Conservation (phyloP, 345 rosid genomes). For the Eucalyptus cloeziana region DNA sequence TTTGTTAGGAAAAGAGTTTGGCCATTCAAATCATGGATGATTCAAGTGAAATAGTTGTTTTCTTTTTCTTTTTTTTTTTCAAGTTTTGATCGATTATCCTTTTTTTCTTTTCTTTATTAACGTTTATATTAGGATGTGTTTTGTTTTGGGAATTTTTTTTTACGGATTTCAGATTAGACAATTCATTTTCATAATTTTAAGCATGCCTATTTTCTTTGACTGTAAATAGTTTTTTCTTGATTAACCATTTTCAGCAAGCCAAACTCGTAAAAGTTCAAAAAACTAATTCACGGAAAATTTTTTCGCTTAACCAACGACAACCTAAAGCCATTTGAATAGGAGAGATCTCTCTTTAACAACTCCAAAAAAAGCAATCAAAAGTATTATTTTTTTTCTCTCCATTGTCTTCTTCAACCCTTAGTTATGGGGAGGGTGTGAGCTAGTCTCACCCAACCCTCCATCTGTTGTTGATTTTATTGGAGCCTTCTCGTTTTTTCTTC, state of each 20-base stretch:
- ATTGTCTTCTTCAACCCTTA: rapidly evolving
- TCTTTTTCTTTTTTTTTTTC: too few relatives aligned
- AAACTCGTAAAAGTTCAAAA: rapidly evolving
- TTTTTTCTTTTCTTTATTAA: too few relatives aligned
- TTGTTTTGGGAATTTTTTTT: neutral
- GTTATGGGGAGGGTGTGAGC: neutral
- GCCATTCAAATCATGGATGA: too few relatives aligned
- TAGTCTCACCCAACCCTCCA: neutral
- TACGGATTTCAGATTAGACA: neutral
- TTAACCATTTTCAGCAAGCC: too few relatives aligned
- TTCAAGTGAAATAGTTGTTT: too few relatives aligned
- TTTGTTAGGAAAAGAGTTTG: too few relatives aligned
- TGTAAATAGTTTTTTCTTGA: neutral
- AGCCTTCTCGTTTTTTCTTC: too few relatives aligned
- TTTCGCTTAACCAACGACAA: neutral
- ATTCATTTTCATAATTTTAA: too few relatives aligned
- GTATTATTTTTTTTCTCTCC: too few relatives aligned
- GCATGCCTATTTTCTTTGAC: neutral
- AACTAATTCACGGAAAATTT: neutral
- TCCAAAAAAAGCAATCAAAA: neutral
- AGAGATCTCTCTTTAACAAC: neutral
- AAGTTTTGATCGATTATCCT: too few relatives aligned
- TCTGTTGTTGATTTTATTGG: rapidly evolving
- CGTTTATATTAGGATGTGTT: neutral
- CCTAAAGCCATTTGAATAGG: neutral